Conservation (phyloP, 495 filamentous ascomycete genomes). For the Articulospora tetracladia region DNA sequence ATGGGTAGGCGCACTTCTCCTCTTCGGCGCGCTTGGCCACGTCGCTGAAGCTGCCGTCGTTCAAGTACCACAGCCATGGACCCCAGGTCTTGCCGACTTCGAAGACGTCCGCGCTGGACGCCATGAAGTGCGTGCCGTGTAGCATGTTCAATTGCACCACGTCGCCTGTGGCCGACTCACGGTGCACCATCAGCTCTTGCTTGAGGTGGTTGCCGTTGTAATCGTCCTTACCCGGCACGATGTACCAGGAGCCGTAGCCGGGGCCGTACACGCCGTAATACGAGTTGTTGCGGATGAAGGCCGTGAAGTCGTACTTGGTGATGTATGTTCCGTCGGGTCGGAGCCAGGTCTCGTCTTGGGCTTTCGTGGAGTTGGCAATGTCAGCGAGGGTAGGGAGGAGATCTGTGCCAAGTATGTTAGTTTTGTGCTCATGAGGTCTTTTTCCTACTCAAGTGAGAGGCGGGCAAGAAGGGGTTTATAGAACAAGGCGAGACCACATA, state of each 20-base stretch:
- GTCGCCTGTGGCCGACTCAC: slow-evolving; percentile 35
- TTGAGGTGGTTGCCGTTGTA: slow-evolving; percentile 39
- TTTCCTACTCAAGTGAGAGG: too few relatives aligned
- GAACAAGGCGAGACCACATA: slow-evolving; percentile 1
- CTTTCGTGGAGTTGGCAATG: slow-evolving; percentile 29
- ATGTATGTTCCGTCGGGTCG: slow-evolving; percentile 34
- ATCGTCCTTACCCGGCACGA: slow-evolving; percentile 40
- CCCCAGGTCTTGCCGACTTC: slow-evolving; percentile 37
- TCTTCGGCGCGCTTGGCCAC: slow-evolving; percentile 24
- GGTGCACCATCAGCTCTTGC: slow-evolving; percentile 37
- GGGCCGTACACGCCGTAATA: slow-evolving; percentile 36
- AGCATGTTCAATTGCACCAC: slow-evolving; percentile 41
- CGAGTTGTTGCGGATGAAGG: slow-evolving; percentile 28
- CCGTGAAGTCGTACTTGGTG: slow-evolving; percentile 39
- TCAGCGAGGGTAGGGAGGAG: slow-evolving; percentile 31
- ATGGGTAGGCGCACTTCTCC: slow-evolving; percentile 35
- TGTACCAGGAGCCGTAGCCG: slow-evolving; percentile 38
- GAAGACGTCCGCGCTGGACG: slow-evolving; percentile 28
- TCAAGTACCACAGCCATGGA: slow-evolving; percentile 40
- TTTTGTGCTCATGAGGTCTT: background rate
- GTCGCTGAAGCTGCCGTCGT: slow-evolving; percentile 33
- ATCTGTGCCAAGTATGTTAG: background rate
- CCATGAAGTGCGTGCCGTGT: slow-evolving; percentile 39
- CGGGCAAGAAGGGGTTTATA: too few relatives aligned
- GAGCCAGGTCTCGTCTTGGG: slow-evolving; percentile 42